A percentile compares a stretch with the other conserved stretches of the same genome.
phyloP scores from a whole-genome alignment of 2,329 filamentous ascomycete genomes.

The Blastomyces parvus region DNA sequence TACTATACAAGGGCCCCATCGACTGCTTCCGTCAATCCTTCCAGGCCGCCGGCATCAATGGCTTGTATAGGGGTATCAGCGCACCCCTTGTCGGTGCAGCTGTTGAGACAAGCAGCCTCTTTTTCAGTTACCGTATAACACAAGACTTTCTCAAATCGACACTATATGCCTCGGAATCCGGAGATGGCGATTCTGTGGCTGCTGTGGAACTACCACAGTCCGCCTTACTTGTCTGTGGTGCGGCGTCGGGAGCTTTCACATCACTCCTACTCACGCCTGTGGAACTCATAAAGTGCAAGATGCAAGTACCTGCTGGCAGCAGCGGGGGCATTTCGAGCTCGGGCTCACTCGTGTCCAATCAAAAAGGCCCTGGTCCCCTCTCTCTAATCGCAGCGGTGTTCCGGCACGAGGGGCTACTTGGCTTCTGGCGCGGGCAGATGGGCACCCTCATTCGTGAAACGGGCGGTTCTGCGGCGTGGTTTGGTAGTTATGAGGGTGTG shows the following conservation, averaged over 20 bases:
- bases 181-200: constrained; percentile 48
- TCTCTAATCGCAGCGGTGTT: constrained; percentile 70
- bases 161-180: constrained; percentile 40
- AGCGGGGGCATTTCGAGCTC: no score
- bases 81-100: constrained; percentile 85
- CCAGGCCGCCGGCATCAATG: constrained; percentile 61
- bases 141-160: constrained; percentile 56
- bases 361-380: constrained; percentile 51
- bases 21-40: constrained; percentile 90
- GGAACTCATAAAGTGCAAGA: constrained; percentile 96
- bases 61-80: constrained; percentile 84
- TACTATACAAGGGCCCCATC: constrained; percentile 75
- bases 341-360: constrained; percentile 14
- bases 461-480: constrained; percentile 90
- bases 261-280: constrained; percentile 88
- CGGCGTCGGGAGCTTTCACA: constrained; percentile 77
- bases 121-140: constrained; percentile 72
- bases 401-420: constrained; percentile 66
- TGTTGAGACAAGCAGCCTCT: constrained; percentile 81
- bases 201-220: constrained; percentile 58
- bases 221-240: constrained; percentile 69
- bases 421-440: constrained; percentile 92
- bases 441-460: constrained; percentile 91
- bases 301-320: constrained; percentile 59
- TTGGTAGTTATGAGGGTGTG: constrained; percentile 77